Evolutionary conservation across 495 filamentous ascomycete genomes (phyloP).

Genomic region (Rusavskia elegans): DNA sequence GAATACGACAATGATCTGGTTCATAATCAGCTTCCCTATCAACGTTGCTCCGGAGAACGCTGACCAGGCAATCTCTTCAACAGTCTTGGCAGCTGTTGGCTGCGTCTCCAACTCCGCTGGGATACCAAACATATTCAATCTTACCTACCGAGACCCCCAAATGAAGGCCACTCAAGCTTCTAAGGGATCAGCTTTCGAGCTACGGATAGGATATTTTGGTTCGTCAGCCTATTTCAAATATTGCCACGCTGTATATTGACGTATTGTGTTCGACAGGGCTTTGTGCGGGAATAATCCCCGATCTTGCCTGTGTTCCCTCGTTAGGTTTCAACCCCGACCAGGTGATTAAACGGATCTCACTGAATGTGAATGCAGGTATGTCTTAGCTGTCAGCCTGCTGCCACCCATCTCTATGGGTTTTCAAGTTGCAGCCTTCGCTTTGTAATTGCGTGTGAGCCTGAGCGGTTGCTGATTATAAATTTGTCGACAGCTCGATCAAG

Average conservation of each 20-base stretch:
- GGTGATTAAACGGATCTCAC: not conserved
- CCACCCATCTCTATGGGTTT: not conserved
- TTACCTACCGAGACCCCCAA: not conserved
- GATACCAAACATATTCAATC: constrained; percentile 1
- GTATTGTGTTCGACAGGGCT: not conserved
- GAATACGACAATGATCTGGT: too few relatives aligned
- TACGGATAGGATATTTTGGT: constrained; percentile 2
- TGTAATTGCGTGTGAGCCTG: too few relatives aligned
- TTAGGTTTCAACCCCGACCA: not conserved
- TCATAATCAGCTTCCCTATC: too few relatives aligned
- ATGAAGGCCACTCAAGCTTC: not conserved
- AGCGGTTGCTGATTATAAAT: not conserved
- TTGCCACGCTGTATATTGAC: not conserved
- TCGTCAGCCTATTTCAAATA: not conserved
- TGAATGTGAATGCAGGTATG: not conserved
- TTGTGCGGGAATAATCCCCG: not conserved
- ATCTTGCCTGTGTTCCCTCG: not conserved
- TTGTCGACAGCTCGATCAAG: not conserved
- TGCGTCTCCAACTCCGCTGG: constrained; percentile 1
- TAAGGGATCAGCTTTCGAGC: not conserved
- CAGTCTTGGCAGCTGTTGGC: constrained; percentile 1
- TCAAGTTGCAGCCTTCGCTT: not conserved
- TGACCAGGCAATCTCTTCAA: not conserved
- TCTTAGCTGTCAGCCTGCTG: too few relatives aligned
- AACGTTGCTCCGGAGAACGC: not conserved